Percentiles rank a stretch among this genome's conserved stretches.
Evolutionary conservation across 441 rosid species (phyloP).

Genomic region (Melastoma candidum): DNA sequence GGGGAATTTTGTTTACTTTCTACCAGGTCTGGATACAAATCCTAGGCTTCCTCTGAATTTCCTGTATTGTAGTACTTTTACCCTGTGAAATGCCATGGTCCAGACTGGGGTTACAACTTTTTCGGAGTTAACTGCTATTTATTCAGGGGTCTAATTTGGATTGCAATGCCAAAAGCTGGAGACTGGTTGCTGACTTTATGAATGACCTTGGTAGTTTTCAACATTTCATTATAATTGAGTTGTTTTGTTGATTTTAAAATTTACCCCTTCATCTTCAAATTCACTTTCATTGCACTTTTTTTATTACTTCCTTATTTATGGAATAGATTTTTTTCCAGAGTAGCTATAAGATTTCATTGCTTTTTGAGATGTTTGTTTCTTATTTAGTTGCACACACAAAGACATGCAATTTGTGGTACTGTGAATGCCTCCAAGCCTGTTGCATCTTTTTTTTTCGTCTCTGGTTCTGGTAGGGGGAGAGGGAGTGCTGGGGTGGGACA

Average conservation of each 20-base stretch:
- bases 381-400: too few relatives aligned
- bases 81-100: background rate
- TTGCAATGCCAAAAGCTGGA: constrained; percentile 96
- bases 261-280: too few relatives aligned
- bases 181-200: constrained; percentile 91
- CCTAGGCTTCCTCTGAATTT: background rate
- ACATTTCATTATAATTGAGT: background rate
- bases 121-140: constrained; percentile 1
- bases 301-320: too few relatives aligned
- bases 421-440: too few relatives aligned
- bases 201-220: constrained; percentile 70
- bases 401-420: too few relatives aligned
- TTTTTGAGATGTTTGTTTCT: too few relatives aligned
- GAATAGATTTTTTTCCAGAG: too few relatives aligned
- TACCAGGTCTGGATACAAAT: constrained; percentile 49
- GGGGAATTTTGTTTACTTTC: constrained; percentile 85
- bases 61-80: background rate
- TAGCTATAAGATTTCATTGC: too few relatives aligned
- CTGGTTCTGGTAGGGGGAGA: too few relatives aligned
- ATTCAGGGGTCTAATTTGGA: constrained; percentile 84
- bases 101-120: background rate
- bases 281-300: too few relatives aligned
- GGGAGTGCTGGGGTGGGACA: too few relatives aligned
- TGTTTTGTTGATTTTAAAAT: background rate
- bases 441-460: too few relatives aligned